Percentiles rank a stretch among this genome's conserved stretches.
These are phyloP conservation scores for Bipolaris oryzae DNA, from an alignment of 2,329 filamentous ascomycete genomes.

Conservation along the genomic window DNA sequence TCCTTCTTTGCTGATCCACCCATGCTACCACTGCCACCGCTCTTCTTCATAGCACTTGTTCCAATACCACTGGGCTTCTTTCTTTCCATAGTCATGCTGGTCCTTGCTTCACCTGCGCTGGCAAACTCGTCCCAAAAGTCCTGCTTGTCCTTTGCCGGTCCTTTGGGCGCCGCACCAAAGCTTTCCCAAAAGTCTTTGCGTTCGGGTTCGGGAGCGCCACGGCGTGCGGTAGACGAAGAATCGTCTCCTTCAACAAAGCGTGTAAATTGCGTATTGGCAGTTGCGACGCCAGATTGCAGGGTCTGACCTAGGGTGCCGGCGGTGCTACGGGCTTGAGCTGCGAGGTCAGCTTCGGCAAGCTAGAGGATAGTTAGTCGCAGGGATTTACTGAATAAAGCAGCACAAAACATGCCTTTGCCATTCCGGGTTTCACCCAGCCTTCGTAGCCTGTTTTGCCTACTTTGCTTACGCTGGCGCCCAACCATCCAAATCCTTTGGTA, in stretches of 20 bases:
- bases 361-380: slow-evolving; percentile 48
- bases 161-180: slow-evolving; percentile 71
- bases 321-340: slow-evolving; percentile 64
- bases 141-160: slow-evolving; percentile 58
- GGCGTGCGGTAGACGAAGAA: slow-evolving; percentile 8
- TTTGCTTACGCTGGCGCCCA: slow-evolving; percentile 84
- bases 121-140: slow-evolving; percentile 59
- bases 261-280: slow-evolving; percentile 78
- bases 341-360: slow-evolving; percentile 71
- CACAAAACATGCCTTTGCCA: slow-evolving; percentile 71
- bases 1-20: slow-evolving; percentile 56
- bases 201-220: slow-evolving; percentile 57
- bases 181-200: slow-evolving; percentile 64
- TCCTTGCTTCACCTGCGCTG: slow-evolving; percentile 35
- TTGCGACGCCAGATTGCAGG: slow-evolving; percentile 70
- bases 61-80: slow-evolving; percentile 61
- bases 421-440: slow-evolving; percentile 89
- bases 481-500: slow-evolving; percentile 94
- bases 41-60: slow-evolving; percentile 68
- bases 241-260: slow-evolving; percentile 81
- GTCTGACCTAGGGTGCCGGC: slow-evolving; percentile 63
- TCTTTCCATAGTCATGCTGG: slow-evolving; percentile 29
- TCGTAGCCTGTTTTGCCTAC: slow-evolving; percentile 91
- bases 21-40: slow-evolving; percentile 26
- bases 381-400: neutral